Percentiles rank a stretch among this genome's conserved stretches.
Conservation (phyloP, 2,329 filamentous ascomycete species). For the Pestalotiopsis sp. region DNA sequence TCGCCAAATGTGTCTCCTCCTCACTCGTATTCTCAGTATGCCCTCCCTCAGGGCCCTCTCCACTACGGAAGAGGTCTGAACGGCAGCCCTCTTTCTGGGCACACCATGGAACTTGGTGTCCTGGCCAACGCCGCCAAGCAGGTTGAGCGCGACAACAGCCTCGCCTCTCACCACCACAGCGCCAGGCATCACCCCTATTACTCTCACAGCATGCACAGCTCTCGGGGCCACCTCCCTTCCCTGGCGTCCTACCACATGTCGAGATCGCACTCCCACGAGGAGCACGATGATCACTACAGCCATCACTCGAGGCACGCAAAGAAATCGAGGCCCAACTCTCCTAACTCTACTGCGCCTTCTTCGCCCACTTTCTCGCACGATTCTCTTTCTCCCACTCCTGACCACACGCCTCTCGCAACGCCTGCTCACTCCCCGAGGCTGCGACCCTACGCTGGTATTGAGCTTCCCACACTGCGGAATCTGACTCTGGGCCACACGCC, state of each 20-base stretch:
- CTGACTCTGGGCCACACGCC: slow-evolving; percentile 58
- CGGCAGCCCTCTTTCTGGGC: slow-evolving; percentile 39
- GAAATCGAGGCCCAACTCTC: slow-evolving; percentile 88
- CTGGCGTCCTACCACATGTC: slow-evolving; percentile 94
- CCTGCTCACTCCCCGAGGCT: slow-evolving; percentile 93
- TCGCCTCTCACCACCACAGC: slow-evolving; percentile 41
- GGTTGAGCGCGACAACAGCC: slow-evolving; percentile 60
- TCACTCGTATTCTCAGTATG: slow-evolving; percentile 81
- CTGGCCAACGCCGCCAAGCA: slow-evolving; percentile 64
- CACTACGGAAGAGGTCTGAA: slow-evolving; percentile 49
- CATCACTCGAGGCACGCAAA: slow-evolving; percentile 74
- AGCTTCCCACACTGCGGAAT: slow-evolving; percentile 82
- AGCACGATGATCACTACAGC: slow-evolving; percentile 77
- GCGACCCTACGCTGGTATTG: slow-evolving; percentile 76
- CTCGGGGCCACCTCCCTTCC: slow-evolving; percentile 69
- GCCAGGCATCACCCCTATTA: slow-evolving; percentile 59
- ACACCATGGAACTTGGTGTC: slow-evolving; percentile 58
- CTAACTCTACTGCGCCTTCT: slow-evolving; percentile 92
- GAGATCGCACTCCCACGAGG: slow-evolving; percentile 80
- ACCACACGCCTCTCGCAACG: slow-evolving; percentile 97
- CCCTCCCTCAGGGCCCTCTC: slow-evolving; percentile 44
- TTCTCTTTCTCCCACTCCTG: slow-evolving; percentile 91
- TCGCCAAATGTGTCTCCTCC: slow-evolving; percentile 98
- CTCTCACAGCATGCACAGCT: slow-evolving; percentile 47
- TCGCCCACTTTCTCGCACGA: slow-evolving; percentile 97